Conservation (phyloP, 148 eudicot genomes). For the Selenicereus undatus region DNA sequence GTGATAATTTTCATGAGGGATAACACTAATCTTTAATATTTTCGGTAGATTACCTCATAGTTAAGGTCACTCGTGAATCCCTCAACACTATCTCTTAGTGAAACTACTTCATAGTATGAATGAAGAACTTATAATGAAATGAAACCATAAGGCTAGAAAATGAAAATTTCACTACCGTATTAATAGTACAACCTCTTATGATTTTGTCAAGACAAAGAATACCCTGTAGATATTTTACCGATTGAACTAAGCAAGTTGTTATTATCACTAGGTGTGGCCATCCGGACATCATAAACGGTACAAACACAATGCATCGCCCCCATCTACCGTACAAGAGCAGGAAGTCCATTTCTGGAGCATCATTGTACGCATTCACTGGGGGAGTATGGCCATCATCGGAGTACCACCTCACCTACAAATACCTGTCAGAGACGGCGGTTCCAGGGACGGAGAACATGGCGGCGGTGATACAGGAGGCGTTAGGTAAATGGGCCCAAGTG, state of each 20-base stretch:
- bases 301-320: conserved; percentile 19
- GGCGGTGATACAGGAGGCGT: background rate
- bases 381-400: conserved; percentile 15
- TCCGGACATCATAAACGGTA: conserved; percentile 32
- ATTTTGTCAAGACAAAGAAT: too few species aligned
- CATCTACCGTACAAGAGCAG: background rate
- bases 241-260: background rate
- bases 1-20: too few species aligned
- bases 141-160: too few species aligned
- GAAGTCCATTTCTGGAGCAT: background rate
- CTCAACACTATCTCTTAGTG: too few species aligned
- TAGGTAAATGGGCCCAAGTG: conserved; percentile 4
- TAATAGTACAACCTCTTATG: too few species aligned
- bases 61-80: too few species aligned
- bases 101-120: too few species aligned
- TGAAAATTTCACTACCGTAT: too few species aligned
- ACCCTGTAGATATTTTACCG: too few species aligned
- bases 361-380: background rate
- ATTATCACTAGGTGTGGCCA: conserved; percentile 17
- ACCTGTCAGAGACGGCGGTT: conserved; percentile 10
- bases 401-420: conserved; percentile 15
- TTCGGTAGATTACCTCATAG: too few species aligned
- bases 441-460: conserved; percentile 11
- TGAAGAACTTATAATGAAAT: too few species aligned
- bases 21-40: too few species aligned